These are phyloP conservation scores for Colletotrichum chlorophyti DNA, from an alignment of 2,329 filamentous ascomycete species.

Conservation along the genomic window DNA sequence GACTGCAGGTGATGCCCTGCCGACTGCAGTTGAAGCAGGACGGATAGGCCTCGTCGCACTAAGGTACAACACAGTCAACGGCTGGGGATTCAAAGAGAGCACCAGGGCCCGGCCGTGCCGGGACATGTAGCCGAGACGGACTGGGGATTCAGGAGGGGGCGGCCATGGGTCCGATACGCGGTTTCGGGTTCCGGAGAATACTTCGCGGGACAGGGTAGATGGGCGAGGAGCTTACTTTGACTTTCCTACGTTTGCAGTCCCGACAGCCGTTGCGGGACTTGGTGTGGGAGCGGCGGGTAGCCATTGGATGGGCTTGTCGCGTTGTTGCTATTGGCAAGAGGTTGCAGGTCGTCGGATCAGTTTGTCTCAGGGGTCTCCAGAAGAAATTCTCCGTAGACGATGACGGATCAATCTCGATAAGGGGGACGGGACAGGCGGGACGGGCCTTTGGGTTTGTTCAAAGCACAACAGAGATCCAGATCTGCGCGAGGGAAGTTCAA, in stretches of 20 bases:
- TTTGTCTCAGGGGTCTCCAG: no score
- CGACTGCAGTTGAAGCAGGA: slow-evolving; percentile 39
- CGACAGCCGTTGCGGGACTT: slow-evolving; percentile 41
- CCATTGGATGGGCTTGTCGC: slow-evolving; percentile 11
- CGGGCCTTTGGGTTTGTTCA: neutral
- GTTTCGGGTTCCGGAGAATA: no score
- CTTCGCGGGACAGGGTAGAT: neutral
- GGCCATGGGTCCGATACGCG: no score
- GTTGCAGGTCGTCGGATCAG: no score
- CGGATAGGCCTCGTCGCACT: slow-evolving; percentile 37
- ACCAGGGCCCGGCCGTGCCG: no score
- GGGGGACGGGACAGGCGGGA: neutral
- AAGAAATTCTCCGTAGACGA: no score
- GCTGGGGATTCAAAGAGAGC: neutral
- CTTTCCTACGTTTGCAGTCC: slow-evolving; percentile 41
- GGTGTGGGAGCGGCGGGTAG: slow-evolving; percentile 38
- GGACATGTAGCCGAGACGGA: no score
- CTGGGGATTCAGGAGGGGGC: no score
- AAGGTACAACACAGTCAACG: neutral
- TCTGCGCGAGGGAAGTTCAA: neutral
- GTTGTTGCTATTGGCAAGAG: no score
- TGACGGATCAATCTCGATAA: no score
- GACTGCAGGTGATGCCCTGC: slow-evolving; percentile 37
- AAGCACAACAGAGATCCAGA: neutral
- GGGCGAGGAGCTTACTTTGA: slow-evolving; percentile 35